A percentile compares a stretch with the other conserved stretches of the same genome.
Conservation (phyloP, 441 rosid species). For the Geranium incanum region DNA sequence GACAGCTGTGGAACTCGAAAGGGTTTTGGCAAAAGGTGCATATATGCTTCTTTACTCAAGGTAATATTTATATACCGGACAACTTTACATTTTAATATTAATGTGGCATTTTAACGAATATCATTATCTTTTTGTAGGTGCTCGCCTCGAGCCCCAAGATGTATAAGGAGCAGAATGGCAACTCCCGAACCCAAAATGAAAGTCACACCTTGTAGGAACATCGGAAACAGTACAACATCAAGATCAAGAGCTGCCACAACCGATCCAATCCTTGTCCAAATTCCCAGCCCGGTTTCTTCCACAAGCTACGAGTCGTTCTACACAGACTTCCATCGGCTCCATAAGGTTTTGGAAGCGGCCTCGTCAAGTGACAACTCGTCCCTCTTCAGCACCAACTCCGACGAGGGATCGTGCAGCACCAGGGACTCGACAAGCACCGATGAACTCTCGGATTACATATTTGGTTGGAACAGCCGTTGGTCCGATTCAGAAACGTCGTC, state of each 20-base stretch:
- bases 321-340: conserved; percentile 54
- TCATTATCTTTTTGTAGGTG: conserved; percentile 45
- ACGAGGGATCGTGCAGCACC: conserved; percentile 78
- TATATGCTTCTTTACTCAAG: conserved; percentile 90
- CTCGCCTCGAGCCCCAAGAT: conserved; percentile 79
- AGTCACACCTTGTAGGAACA: neutral
- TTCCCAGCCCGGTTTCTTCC: conserved; percentile 23
- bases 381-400: conserved; percentile 75
- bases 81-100: conserved; percentile 9
- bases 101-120: conserved; percentile 1
- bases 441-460: conserved; percentile 63
- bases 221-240: conserved; percentile 15
- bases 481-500: conserved; percentile 53
- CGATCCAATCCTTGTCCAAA: conserved; percentile 22
- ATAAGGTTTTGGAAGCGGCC: conserved; percentile 63
- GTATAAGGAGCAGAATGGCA: conserved; percentile 36
- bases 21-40: conserved; percentile 64
- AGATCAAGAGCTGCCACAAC: conserved; percentile 30
- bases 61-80: conserved; percentile 30
- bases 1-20: conserved; percentile 57
- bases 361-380: conserved; percentile 82
- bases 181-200: neutral
- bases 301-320: conserved; percentile 49
- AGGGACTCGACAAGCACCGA: conserved; percentile 58
- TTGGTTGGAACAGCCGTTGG: conserved; percentile 40